Base-by-base conservation (phyloP, 2,329 filamentous ascomycete species). In the Orbilia ellipsospora region DNA sequence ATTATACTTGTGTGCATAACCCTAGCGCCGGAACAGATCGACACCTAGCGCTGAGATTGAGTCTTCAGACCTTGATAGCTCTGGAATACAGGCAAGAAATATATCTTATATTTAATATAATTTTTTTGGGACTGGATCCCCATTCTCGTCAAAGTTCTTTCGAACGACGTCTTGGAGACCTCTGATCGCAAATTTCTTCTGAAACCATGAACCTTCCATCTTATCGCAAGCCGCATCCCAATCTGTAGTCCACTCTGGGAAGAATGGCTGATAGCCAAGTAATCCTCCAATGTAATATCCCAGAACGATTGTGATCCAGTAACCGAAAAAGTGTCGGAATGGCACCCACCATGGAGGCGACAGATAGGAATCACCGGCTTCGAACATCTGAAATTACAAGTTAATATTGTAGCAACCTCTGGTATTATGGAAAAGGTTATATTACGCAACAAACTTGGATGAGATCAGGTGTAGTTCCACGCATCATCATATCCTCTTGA, bases 211-310 rank as follows among this genome's bases (percentile, higher is more conserved):
- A n/a, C 51, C 45, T 20, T 77, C 66, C 82, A 83, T 82, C 72
- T 81, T 80, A n/a, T 76, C 59, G 36, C 79, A 78, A 0, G 82
- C 81, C n/a, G 63, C 68, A 26, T 81, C 81, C 82, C 82, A 83
- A 48, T 83, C 82, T 4, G 79, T 81, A 0, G 80, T 83, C 75
- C 81, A 83, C 72, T 83, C 79, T 15, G 65, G 78, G 76, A 80
- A 81, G 66, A 80, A 83, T 0, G 82, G 82, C 77, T 82, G 79
- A 73, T 83, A 83, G 3, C 82, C 82, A 15, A 83, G 75, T 51
- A 83, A 44, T 1, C 80, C 80, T 0, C 82, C 82, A 23, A 83
- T 62, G 80, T 81, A 83, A 31, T 82, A 77, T 4, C 82, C 82
- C 6, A 83, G 16, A 3, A 81, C 65, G 4, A 83, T 75, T 13